Conservation (phyloP, 768 basidiomycete genomes). For the Macrocybe gigantea region DNA sequence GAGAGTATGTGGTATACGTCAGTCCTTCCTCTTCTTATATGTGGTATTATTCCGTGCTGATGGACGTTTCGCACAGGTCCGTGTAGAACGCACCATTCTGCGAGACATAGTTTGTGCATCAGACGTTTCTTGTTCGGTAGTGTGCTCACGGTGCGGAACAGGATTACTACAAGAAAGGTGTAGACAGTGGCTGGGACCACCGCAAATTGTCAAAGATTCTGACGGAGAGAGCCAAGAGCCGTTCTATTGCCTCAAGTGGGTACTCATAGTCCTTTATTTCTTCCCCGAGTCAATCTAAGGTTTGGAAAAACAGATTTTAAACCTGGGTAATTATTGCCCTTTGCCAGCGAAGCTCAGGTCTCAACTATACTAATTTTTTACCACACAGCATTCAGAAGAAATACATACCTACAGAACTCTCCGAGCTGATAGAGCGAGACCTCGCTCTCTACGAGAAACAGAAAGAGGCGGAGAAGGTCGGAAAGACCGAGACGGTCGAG, state of each 20-base stretch:
- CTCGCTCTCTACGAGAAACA: constrained; percentile 26
- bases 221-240: constrained; percentile 39
- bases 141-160: background rate
- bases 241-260: constrained; percentile 42
- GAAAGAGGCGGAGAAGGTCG: constrained; percentile 15
- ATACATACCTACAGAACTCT: constrained; percentile 28
- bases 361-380: constrained; percentile 1
- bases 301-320: constrained; percentile 20
- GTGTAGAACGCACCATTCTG: constrained; percentile 23
- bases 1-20: constrained; percentile 41
- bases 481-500: constrained; percentile 15
- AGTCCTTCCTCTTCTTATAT: constrained; percentile 4
- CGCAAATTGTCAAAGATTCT: constrained; percentile 35
- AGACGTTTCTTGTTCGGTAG: background rate
- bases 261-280: background rate
- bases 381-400: constrained; percentile 17
- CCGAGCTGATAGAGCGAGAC: constrained; percentile 29
- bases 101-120: constrained; percentile 11
- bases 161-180: constrained; percentile 19
- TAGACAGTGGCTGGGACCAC: constrained; percentile 26
- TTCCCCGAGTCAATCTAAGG: background rate
- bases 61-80: constrained; percentile 14
- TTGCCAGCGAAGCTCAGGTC: background rate
- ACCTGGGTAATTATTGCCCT: constrained; percentile 19
- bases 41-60: background rate